A percentile compares a stretch with the other conserved stretches of the same genome.
These are phyloP conservation scores for Monosporascus sp. DNA, from an alignment of 2,329 filamentous ascomycete species.

Conservation along the genomic window DNA sequence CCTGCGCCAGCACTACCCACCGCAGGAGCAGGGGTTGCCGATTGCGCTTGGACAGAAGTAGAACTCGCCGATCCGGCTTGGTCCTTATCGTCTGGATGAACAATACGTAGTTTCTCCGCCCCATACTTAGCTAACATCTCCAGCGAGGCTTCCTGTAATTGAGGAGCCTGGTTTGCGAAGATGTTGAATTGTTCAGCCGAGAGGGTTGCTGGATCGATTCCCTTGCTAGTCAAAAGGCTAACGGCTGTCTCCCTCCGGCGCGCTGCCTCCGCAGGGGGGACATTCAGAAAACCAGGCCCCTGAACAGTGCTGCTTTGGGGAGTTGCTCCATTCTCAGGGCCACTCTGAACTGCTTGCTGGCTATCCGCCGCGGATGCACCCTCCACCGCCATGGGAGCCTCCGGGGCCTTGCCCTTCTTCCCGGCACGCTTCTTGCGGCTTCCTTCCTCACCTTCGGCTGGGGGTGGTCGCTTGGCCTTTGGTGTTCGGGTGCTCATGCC, in stretches of 20 bases:
- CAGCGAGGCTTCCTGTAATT: constrained; percentile 49
- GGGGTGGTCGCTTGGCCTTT: constrained; percentile 23
- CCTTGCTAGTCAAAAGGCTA: constrained; percentile 39
- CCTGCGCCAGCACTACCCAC: constrained; percentile 1
- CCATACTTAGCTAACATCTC: constrained; percentile 53
- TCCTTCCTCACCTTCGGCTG: constrained; percentile 21
- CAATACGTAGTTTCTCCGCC: constrained; percentile 50
- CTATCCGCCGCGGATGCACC: background rate
- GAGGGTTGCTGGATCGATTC: constrained; percentile 46
- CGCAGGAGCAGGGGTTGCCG: constrained; percentile 7
- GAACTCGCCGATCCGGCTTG: constrained; percentile 19
- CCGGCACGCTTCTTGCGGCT: constrained; percentile 19
- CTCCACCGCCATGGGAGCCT: constrained; percentile 9
- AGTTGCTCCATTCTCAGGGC: constrained; percentile 7
- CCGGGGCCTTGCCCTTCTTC: constrained; percentile 18
- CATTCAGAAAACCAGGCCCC: constrained; percentile 29
- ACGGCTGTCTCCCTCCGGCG: constrained; percentile 44
- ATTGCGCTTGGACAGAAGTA: constrained; percentile 14
- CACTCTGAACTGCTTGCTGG: constrained; percentile 5
- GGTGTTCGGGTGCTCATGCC: constrained; percentile 10
- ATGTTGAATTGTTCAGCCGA: constrained; percentile 53
- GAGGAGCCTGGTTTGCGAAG: constrained; percentile 53
- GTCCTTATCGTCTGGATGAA: constrained; percentile 42
- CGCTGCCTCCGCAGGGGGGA: constrained; percentile 42
- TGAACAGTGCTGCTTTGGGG: constrained; percentile 10